Conservation (phyloP, 73 alveolate genomes). For the Tetrahymena thermophila region DNA sequence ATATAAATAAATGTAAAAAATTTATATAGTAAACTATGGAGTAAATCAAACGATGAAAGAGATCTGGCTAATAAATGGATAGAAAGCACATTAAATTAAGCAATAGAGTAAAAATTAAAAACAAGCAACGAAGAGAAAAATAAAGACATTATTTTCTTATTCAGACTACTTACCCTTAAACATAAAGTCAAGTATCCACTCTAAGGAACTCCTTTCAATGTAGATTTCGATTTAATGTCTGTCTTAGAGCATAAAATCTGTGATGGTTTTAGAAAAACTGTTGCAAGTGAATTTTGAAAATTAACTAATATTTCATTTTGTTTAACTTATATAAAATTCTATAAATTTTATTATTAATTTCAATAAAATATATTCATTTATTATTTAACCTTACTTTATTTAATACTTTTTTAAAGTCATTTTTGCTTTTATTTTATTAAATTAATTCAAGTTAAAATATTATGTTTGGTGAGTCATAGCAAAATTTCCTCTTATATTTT, state of each 20-base stretch:
- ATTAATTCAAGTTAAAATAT: too few relatives aligned
- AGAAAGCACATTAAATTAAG: conserved; percentile 25
- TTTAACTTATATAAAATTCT: neutral
- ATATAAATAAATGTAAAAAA: neutral
- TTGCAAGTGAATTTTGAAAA: neutral
- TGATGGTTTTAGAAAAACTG: conserved; percentile 31
- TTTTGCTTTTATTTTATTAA: too few relatives aligned
- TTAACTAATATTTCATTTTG: neutral
- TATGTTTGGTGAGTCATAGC: too few relatives aligned
- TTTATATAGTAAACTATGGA: neutral
- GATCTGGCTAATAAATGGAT: conserved; percentile 36
- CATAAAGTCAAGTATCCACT: conserved; percentile 35
- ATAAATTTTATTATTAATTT: neutral
- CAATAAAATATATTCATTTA: neutral
- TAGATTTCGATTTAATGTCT: conserved; percentile 34
- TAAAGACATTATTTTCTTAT: conserved; percentile 18
- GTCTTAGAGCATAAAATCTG: conserved; percentile 34
- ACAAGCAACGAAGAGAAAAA: conserved; percentile 23
- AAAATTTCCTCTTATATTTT: too few relatives aligned
- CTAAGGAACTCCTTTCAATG: conserved; percentile 35
- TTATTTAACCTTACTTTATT: too few relatives aligned
- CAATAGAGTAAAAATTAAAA: conserved; percentile 27
- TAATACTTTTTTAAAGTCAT: too few relatives aligned
- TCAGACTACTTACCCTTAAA: conserved; percentile 29
- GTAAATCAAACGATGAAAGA: conserved; percentile 3